Percentiles rank a stretch among this genome's conserved stretches.
These are phyloP conservation scores for Suillus luteus DNA, from an alignment of 768 basidiomycete species.

Conservation along the genomic window DNA sequence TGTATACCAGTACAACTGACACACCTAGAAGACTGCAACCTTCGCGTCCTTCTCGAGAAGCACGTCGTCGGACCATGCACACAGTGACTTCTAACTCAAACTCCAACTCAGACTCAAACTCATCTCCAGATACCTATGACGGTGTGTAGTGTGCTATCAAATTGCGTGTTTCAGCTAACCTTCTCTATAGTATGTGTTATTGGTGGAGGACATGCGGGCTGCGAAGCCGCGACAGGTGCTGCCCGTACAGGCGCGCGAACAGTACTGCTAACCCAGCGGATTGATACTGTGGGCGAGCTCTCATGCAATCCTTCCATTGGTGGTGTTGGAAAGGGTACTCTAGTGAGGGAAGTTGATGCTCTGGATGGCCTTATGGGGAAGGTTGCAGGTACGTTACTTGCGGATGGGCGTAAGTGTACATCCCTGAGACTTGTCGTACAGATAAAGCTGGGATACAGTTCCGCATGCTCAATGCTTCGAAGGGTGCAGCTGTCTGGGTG, in stretches of 20 bases:
- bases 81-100: not conserved
- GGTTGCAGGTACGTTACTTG: slow-evolving; percentile 62
- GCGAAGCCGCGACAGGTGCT: slow-evolving; percentile 86
- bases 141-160: slow-evolving; percentile 20
- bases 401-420: not conserved
- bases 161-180: slow-evolving; percentile 37
- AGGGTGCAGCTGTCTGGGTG: slow-evolving; percentile 90
- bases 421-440: slow-evolving; percentile 29
- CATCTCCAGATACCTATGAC: slow-evolving; percentile 23
- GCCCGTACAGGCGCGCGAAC: slow-evolving; percentile 84
- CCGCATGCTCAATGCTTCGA: slow-evolving; percentile 81
- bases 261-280: slow-evolving; percentile 76
- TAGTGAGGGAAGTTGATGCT: slow-evolving; percentile 91
- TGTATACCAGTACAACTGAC: too few relatives aligned
- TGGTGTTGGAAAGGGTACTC: slow-evolving; percentile 88
- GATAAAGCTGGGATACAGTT: slow-evolving; percentile 91
- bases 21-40: not conserved
- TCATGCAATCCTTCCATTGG: slow-evolving; percentile 94
- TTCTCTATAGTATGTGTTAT: slow-evolving; percentile 73
- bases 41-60: not conserved
- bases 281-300: slow-evolving; percentile 80
- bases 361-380: slow-evolving; percentile 84
- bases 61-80: not conserved
- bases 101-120: too few relatives aligned
- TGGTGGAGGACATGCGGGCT: slow-evolving; percentile 92